Percentiles rank a stretch among this genome's conserved stretches.
phyloP scores from a whole-genome alignment of 352 stramenopile genomes.

The Phytophthora sansomeana region DNA sequence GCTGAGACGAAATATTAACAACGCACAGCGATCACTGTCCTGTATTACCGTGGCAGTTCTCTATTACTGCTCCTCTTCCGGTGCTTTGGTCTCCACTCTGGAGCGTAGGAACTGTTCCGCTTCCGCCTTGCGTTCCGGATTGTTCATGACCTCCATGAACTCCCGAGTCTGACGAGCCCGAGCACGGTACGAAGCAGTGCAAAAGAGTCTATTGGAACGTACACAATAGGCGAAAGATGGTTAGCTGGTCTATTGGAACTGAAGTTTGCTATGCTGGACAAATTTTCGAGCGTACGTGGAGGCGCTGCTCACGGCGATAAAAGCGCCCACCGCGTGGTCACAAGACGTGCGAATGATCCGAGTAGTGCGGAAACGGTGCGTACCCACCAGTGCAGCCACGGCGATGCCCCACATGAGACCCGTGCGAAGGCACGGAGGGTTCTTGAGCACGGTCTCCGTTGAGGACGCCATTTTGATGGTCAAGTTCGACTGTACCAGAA shows the following conservation, averaged over 20 bases:
- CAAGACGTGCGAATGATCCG: constrained; percentile 63
- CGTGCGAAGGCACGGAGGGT: constrained; percentile 83
- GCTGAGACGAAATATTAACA: constrained; percentile 45
- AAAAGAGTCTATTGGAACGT: constrained; percentile 61
- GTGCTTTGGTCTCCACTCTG: constrained; percentile 45
- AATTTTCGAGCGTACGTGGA: constrained; percentile 50
- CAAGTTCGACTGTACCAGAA: no score
- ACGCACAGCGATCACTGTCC: constrained; percentile 17
- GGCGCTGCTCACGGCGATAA: constrained; percentile 56
- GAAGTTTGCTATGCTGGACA: not conserved
- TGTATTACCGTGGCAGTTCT: not conserved
- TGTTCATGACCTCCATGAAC: constrained; percentile 89
- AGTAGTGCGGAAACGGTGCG: constrained; percentile 74
- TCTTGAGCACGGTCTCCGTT: constrained; percentile 60
- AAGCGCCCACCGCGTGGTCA: constrained; percentile 74
- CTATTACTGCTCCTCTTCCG: constrained; percentile 25
- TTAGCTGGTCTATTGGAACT: no score
- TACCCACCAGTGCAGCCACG: constrained; percentile 63
- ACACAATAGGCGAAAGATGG: not conserved
- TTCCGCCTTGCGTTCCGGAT: constrained; percentile 72
- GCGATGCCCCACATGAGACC: constrained; percentile 83
- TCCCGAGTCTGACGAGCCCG: constrained; percentile 68
- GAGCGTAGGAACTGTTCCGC: constrained; percentile 82
- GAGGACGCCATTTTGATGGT: constrained; percentile 17
- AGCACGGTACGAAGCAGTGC: constrained; percentile 56